Evolutionary conservation across 2,329 filamentous ascomycete species (phyloP).

Genomic region (Fusarium penzigii): DNA sequence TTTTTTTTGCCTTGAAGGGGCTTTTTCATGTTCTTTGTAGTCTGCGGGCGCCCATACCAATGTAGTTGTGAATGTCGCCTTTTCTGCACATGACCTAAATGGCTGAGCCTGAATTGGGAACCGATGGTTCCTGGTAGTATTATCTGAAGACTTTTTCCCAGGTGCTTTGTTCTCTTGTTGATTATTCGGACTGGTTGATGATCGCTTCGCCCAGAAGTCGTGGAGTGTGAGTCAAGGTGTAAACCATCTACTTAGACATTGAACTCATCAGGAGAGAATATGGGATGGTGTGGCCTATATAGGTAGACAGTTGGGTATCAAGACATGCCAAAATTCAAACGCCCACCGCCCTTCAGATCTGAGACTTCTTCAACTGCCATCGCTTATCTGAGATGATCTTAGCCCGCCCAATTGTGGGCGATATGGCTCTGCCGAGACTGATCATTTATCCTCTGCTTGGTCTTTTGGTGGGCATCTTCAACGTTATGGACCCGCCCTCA

Average conservation of each 20-base stretch:
- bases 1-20: constrained; percentile 12
- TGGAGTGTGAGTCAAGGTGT: too few species aligned
- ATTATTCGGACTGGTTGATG: too few species aligned
- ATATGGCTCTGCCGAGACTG: neutral
- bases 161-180: neutral
- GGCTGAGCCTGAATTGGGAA: neutral
- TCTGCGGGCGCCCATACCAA: neutral
- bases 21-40: constrained; percentile 9
- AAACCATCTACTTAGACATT: too few species aligned
- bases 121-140: neutral
- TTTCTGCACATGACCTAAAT: neutral
- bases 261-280: too few species aligned
- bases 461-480: too few species aligned
- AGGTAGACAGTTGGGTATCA: neutral
- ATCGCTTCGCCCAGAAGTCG: too few species aligned
- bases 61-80: neutral
- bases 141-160: neutral
- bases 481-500: too few species aligned
- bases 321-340: neutral
- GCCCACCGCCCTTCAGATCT: neutral
- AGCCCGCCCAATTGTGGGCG: neutral
- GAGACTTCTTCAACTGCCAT: neutral
- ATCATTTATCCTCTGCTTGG: neutral
- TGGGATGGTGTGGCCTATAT: neutral
- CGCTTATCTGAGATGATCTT: neutral